Percentiles rank a stretch among this genome's conserved stretches.
phyloP scores from a whole-genome alignment of 2,329 filamentous ascomycete species.

The Colletotrichum sp. region DNA sequence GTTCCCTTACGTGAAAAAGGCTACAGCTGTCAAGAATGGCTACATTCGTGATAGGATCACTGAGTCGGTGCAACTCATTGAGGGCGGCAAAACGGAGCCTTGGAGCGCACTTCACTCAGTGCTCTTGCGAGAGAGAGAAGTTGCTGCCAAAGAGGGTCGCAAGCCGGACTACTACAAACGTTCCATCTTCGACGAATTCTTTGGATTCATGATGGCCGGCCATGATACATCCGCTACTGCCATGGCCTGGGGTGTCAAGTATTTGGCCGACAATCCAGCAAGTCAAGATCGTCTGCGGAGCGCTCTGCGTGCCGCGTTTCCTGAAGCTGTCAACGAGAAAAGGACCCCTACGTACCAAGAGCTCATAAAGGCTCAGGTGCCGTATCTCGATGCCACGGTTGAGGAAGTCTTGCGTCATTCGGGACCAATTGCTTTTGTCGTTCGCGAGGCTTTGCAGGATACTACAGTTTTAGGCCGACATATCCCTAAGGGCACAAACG shows the following conservation, averaged over 20 bases:
- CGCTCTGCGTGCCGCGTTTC: slow-evolving; percentile 19
- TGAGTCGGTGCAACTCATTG: slow-evolving; percentile 24
- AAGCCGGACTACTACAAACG: background rate
- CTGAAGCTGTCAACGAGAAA: slow-evolving; percentile 20
- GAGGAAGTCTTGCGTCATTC: slow-evolving; percentile 35
- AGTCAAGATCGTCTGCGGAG: slow-evolving; percentile 26
- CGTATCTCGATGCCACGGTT: slow-evolving; percentile 35
- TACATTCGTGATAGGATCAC: slow-evolving; percentile 29
- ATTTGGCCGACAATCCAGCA: slow-evolving; percentile 11
- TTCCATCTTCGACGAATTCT: background rate
- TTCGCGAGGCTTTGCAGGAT: slow-evolving; percentile 29
- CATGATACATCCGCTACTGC: background rate
- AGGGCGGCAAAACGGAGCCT: slow-evolving; percentile 21
- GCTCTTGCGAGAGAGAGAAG: slow-evolving; percentile 32
- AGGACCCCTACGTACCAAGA: slow-evolving; percentile 28
- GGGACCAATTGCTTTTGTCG: slow-evolving; percentile 20
- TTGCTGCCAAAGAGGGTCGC: slow-evolving; percentile 24
- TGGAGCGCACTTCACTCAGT: slow-evolving; percentile 36
- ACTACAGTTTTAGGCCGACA: slow-evolving; percentile 34
- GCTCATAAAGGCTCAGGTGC: slow-evolving; percentile 24
- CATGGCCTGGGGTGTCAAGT: slow-evolving; percentile 26
- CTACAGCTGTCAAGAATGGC: slow-evolving; percentile 32
- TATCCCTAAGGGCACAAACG: slow-evolving; percentile 37
- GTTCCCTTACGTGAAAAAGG: slow-evolving; percentile 31
- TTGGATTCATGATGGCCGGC: slow-evolving; percentile 1